phyloP scores from a whole-genome alignment of 768 basidiomycete species.

The Austroboletus festivus region DNA sequence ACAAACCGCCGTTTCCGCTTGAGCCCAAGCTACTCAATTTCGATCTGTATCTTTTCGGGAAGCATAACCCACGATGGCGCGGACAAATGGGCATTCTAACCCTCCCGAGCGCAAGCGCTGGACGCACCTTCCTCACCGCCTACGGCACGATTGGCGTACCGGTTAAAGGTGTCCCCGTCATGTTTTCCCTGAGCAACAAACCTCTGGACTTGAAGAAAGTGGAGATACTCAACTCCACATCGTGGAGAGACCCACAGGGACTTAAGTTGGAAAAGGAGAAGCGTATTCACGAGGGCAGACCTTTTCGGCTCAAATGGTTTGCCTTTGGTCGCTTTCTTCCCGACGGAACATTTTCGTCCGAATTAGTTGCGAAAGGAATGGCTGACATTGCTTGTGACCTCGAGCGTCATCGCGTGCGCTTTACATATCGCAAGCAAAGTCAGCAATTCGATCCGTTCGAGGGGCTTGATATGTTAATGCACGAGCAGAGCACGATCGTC shows the following conservation, averaged over 20 bases:
- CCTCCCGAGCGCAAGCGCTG: conserved; percentile 21
- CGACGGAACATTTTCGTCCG: conserved; percentile 35
- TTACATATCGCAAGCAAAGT: conserved; percentile 29
- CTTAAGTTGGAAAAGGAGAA: conserved; percentile 24
- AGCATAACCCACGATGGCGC: conserved; percentile 2
- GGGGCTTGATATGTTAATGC: neutral
- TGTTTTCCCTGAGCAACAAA: conserved; percentile 22
- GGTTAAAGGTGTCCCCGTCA: conserved; percentile 23
- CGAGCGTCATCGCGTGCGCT: conserved; percentile 29
- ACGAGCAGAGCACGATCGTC: conserved; percentile 6
- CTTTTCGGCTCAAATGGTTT: conserved; percentile 24
- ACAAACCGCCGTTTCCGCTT: conserved; percentile 33
- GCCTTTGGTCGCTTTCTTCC: conserved; percentile 36
- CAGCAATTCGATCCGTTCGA: conserved; percentile 5
- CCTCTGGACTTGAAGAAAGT: conserved; percentile 25
- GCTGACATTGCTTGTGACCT: conserved; percentile 37
- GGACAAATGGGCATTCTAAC: conserved; percentile 33
- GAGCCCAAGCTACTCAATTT: conserved; percentile 32
- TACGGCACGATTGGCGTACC: conserved; percentile 26
- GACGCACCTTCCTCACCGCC: conserved; percentile 23
- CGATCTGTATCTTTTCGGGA: conserved; percentile 31
- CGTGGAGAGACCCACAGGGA: conserved; percentile 32
- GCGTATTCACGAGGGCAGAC: conserved; percentile 19
- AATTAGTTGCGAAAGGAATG: conserved; percentile 24
- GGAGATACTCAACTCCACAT: conserved; percentile 17